Evolutionary conservation across 495 filamentous ascomycete genomes (phyloP).

Genomic region (Aspergillus avenaceus): DNA sequence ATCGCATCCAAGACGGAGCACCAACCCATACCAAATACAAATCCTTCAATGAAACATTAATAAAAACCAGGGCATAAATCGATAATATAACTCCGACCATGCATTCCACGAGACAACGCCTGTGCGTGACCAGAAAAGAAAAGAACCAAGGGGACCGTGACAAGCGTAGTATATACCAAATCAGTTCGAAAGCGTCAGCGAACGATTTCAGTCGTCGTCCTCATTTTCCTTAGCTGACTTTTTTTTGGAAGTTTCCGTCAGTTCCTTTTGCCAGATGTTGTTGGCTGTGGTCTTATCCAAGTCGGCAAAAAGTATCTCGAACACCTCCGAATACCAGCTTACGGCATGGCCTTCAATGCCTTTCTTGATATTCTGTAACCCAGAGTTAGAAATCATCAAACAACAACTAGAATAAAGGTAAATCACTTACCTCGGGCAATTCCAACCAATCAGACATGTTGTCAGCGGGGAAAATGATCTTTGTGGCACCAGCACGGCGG

Average conservation of each 20-base stretch:
- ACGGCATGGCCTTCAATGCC: slow-evolving; percentile 86
- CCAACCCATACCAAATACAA: slow-evolving; percentile 2
- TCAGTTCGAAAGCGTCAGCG: slow-evolving; percentile 1
- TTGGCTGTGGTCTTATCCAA: slow-evolving; percentile 71
- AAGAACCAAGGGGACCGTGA: slow-evolving; percentile 7
- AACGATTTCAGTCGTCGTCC: slow-evolving; percentile 26
- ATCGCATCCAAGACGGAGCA: neutral
- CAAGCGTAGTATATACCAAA: slow-evolving; percentile 15
- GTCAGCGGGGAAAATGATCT: slow-evolving; percentile 90
- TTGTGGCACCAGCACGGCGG: slow-evolving; percentile 86
- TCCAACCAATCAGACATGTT: slow-evolving; percentile 97
- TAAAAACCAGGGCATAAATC: slow-evolving; percentile 6
- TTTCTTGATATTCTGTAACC: slow-evolving; percentile 86
- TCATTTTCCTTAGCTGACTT: slow-evolving; percentile 37
- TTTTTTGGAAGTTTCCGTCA: slow-evolving; percentile 54
- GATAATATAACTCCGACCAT: slow-evolving; percentile 22
- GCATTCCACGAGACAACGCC: slow-evolving; percentile 23
- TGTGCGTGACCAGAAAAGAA: slow-evolving; percentile 19
- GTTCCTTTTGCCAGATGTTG: slow-evolving; percentile 67
- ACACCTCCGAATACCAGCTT: slow-evolving; percentile 92
- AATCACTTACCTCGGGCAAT: slow-evolving; percentile 74
- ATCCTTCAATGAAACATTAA: slow-evolving; percentile 5
- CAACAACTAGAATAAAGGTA: neutral
- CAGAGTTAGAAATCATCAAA: slow-evolving; percentile 10
- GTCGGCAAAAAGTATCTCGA: slow-evolving; percentile 82